Evolutionary conservation across 768 basidiomycete genomes (phyloP).

Genomic region (Hortiboletus campestris): DNA sequence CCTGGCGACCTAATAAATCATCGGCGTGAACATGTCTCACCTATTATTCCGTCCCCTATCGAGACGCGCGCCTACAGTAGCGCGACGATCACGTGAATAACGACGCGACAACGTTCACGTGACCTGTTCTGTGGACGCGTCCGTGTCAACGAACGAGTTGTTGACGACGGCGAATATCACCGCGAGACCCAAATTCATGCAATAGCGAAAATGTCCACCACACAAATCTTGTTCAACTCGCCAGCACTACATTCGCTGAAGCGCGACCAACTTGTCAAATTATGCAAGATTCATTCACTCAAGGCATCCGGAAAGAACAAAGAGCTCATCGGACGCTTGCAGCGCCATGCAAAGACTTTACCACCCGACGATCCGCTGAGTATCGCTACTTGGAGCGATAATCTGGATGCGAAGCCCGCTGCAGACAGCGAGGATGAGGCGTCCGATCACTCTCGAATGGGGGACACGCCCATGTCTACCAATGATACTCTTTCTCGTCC

Average conservation of each 20-base stretch:
- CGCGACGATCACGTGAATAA: constrained; percentile 13
- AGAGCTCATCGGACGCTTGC: constrained; percentile 68
- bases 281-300: constrained; percentile 81
- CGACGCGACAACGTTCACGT: constrained; percentile 17
- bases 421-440: constrained; percentile 33
- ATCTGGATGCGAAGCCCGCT: constrained; percentile 29
- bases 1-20: not conserved
- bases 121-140: constrained; percentile 7
- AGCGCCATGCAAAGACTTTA: constrained; percentile 63
- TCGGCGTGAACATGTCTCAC: constrained; percentile 12
- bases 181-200: constrained; percentile 5
- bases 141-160: constrained; percentile 16
- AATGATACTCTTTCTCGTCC: constrained; percentile 46
- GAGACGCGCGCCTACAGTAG: not conserved
- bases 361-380: constrained; percentile 56
- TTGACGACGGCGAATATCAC: not conserved
- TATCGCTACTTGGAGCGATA: constrained; percentile 53
- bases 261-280: constrained; percentile 78
- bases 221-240: constrained; percentile 80
- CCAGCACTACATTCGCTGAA: constrained; percentile 81
- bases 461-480: constrained; percentile 4
- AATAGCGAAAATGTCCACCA: constrained; percentile 52
- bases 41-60: constrained; percentile 9
- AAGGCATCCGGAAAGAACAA: constrained; percentile 79
- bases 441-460: constrained; percentile 22